A percentile compares a stretch with the other conserved stretches of the same genome.
Conservation (phyloP, 345 rosid genomes). For the Eucalyptus regnans region DNA sequence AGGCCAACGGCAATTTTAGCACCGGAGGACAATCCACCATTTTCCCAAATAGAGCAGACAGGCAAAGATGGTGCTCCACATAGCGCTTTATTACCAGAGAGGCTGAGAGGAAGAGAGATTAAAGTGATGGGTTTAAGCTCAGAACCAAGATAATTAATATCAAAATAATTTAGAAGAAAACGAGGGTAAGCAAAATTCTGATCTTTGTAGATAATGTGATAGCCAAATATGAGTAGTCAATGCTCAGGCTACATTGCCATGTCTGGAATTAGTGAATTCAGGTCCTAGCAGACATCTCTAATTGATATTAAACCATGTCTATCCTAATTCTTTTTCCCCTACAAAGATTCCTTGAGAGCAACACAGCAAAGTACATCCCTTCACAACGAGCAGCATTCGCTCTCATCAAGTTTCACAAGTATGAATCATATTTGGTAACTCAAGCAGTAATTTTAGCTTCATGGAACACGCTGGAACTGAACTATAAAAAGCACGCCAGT, state of each 20-base stretch:
- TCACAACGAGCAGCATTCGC: not conserved
- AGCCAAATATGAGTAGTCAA: not conserved
- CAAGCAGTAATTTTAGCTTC: not conserved
- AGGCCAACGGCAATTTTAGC: constrained; percentile 68
- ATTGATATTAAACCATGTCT: not conserved
- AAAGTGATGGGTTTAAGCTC: not conserved
- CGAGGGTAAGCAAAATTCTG: not conserved
- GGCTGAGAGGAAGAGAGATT: constrained; percentile 29
- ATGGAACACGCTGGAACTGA: not conserved
- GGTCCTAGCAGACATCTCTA: not conserved
- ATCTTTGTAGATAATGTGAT: not conserved
- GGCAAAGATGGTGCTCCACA: constrained; percentile 83
- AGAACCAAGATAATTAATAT: not conserved
- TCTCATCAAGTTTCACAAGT: not conserved
- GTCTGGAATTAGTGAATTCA: not conserved
- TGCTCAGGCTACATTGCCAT: not conserved
- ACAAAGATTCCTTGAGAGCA: not conserved
- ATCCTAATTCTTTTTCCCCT: not conserved
- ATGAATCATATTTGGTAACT: not conserved
- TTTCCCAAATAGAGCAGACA: constrained; percentile 74
- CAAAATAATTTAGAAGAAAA: not conserved
- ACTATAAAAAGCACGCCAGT: not conserved
- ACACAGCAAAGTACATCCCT: not conserved
- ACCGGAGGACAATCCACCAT: constrained; percentile 74
- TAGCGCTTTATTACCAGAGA: constrained; percentile 85